Evolutionary conservation across 2,329 filamentous ascomycete species (phyloP).

Genomic region (Endothia cerciana): DNA sequence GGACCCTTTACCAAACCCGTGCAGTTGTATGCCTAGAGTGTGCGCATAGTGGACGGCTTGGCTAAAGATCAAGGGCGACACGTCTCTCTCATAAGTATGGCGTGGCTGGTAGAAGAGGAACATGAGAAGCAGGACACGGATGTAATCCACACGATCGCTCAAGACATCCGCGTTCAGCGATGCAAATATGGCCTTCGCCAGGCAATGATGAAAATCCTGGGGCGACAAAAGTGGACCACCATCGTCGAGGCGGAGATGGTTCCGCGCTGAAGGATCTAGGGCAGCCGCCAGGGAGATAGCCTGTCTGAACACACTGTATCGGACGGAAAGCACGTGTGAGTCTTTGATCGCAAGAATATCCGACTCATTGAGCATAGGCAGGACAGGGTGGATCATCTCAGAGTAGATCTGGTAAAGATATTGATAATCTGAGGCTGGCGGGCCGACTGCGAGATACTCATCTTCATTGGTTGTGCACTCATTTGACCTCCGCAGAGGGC

Average conservation of each 20-base stretch:
- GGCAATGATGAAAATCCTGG: slow-evolving; percentile 51
- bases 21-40: slow-evolving; percentile 59
- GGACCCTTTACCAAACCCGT: slow-evolving; percentile 40
- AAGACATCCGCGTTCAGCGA: slow-evolving; percentile 59
- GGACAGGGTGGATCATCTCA: slow-evolving; percentile 58
- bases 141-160: slow-evolving; percentile 57
- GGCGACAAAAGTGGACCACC: slow-evolving; percentile 47
- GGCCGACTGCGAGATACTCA: slow-evolving; percentile 51
- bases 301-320: slow-evolving; percentile 51
- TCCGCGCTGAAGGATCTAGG: slow-evolving; percentile 50
- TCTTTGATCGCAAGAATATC: slow-evolving; percentile 38
- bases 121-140: slow-evolving; percentile 57
- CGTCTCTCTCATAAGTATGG: slow-evolving; percentile 56
- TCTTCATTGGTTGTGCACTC: background rate
- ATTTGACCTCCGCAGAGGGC: background rate
- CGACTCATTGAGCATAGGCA: slow-evolving; percentile 52
- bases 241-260: slow-evolving; percentile 49
- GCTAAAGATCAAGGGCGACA: slow-evolving; percentile 56
- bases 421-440: slow-evolving; percentile 50
- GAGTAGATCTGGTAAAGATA: slow-evolving; percentile 52
- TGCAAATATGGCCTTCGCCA: slow-evolving; percentile 53
- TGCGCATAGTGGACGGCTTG: slow-evolving; percentile 61
- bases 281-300: slow-evolving; percentile 59
- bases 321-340: slow-evolving; percentile 36
- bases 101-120: slow-evolving; percentile 64